A percentile compares a stretch with the other conserved stretches of the same genome.
These are phyloP conservation scores for Coccomyxa sp. DNA, from an alignment of 139 green algal genomes.

Conservation along the genomic window DNA sequence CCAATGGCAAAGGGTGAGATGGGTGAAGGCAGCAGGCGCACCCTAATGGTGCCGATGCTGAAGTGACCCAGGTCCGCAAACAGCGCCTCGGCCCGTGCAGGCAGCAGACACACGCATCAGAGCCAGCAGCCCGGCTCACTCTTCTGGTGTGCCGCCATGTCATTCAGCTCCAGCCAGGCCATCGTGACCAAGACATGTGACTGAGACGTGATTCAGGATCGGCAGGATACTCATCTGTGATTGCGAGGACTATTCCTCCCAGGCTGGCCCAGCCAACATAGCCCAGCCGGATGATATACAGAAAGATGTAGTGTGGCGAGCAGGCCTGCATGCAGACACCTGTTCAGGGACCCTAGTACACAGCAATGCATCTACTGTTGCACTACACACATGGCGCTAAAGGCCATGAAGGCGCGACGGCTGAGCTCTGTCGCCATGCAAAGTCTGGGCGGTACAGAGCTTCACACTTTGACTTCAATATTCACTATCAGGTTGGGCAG, in stretches of 20 bases:
- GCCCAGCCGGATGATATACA: constrained; percentile 5
- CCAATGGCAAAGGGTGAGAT: no score
- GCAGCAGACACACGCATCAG: neutral
- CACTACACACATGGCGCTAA: no score
- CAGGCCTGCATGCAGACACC: neutral
- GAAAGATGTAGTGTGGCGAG: constrained; percentile 17
- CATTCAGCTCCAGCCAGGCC: neutral
- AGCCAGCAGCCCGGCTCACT: neutral
- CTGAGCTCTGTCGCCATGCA: no score
- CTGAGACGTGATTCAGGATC: no score
- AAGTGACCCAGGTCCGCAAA: constrained; percentile 68
- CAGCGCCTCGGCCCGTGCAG: constrained; percentile 43
- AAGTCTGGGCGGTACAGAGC: no score
- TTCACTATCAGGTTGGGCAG: no score
- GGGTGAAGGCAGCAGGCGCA: constrained; percentile 1
- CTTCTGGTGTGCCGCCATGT: neutral
- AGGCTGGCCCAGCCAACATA: constrained; percentile 28
- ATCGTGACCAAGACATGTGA: neutral
- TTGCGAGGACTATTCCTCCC: constrained; percentile 39
- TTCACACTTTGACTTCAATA: no score
- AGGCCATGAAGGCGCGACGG: no score
- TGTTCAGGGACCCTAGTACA: no score
- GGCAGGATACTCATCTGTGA: constrained; percentile 28
- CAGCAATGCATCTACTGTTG: no score
- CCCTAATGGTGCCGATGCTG: constrained; percentile 21